A percentile compares a stretch with the other conserved stretches of the same genome.
Conservation (phyloP, 805 yeast species). For the Lachancea nothofagi region DNA sequence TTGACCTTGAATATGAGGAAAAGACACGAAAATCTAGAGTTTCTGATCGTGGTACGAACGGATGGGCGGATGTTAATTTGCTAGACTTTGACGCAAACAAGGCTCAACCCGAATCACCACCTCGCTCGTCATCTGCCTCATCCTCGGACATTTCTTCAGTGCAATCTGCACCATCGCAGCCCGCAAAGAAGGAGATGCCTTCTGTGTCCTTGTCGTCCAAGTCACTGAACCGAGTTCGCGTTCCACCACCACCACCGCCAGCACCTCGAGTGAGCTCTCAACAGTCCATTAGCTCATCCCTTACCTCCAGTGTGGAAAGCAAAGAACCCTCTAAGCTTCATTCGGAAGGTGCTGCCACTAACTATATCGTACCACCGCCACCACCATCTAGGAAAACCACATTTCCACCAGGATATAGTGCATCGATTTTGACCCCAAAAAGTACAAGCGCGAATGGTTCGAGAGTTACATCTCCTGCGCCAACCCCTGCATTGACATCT, state of each 20-base stretch:
- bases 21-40: not conserved
- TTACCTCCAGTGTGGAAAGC: not conserved
- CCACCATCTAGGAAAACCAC: slow-evolving; percentile 30
- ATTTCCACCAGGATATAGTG: slow-evolving; percentile 37
- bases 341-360: not conserved
- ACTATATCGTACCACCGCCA: slow-evolving; percentile 25
- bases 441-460: slow-evolving; percentile 21
- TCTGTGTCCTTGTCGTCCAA: slow-evolving; percentile 4
- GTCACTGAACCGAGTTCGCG: slow-evolving; percentile 10
- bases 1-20: slow-evolving; percentile 14
- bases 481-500: not conserved
- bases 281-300: not conserved
- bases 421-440: slow-evolving; percentile 33
- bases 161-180: slow-evolving; percentile 14
- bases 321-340: not conserved
- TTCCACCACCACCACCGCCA: slow-evolving; percentile 23
- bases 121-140: slow-evolving; percentile 7
- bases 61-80: slow-evolving; percentile 12
- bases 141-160: slow-evolving; percentile 9
- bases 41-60: slow-evolving; percentile 1
- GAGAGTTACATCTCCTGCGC: slow-evolving; percentile 15
- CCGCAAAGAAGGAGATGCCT: slow-evolving; percentile 12
- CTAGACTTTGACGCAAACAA: slow-evolving; percentile 12
- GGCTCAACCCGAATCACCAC: not conserved
- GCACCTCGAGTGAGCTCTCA: slow-evolving; percentile 5